Evolutionary conservation across 352 stramenopile genomes (phyloP), one percentile per base, ranked within the genome.

Genomic region (Pythium chondricola): DNA sequence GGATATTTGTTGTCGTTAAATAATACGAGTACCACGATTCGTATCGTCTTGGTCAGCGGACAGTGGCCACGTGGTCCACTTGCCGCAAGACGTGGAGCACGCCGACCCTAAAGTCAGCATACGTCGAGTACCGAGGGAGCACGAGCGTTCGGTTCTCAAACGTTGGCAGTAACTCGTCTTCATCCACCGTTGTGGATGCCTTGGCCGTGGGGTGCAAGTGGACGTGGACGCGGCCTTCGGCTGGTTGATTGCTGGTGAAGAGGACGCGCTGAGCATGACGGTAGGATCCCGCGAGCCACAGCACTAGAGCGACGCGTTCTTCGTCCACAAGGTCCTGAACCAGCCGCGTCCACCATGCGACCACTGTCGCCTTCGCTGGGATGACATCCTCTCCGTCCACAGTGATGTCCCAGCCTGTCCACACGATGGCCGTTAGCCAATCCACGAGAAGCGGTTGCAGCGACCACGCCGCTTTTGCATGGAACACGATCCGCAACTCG

Each of bases 401-500:
- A 24, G 9, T 25, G 18, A 17, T 29, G 20, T 26, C 26, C 17
- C 55, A 52, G 3, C 53, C 49, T 3, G 49, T 40, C 27, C 32
- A 56, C 17, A 52, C 29, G 45, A 63, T 58, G 20, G 51, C 43
- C 7, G 26, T 36, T 11, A 14, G 35, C 29, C 51, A 52, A 37
- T 49, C 52, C 9, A 56, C 25, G 2, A n/a, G n/a, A n/a, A n/a
- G n/a, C n/a, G n/a, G n/a, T n/a, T n/a, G n/a, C n/a, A n/a, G n/a
- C n/a, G n/a, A n/a, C n/a, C n/a, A n/a, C n/a, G n/a, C n/a, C 35
- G 26, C 43, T 33, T 24, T 46, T 9, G 61, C 68, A 22, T 86
- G 69, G 17, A 84, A 61, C 31, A 89, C 49, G 26, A 89, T 55
- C 2, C 69, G 63, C 26, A 89, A 67, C 51, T 83, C 75, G 26